Conservation (phyloP, 2,329 filamentous ascomycete species). For the Davidsoniella eucalypti region DNA sequence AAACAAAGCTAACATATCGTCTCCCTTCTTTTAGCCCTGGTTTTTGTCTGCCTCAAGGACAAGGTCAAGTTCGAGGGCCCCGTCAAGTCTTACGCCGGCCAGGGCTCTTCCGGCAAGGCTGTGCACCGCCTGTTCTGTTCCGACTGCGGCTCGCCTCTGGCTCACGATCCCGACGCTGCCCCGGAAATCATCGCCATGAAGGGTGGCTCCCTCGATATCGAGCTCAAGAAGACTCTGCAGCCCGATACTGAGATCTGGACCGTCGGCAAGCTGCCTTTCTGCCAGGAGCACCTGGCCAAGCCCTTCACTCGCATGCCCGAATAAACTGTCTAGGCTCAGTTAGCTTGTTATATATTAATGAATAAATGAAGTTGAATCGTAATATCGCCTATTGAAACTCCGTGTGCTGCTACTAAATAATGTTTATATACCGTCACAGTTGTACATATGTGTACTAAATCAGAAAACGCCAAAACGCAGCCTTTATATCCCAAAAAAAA, state of each 20-base stretch:
- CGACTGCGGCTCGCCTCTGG: slow-evolving; percentile 53
- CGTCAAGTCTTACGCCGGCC: slow-evolving; percentile 45
- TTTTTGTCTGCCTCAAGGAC: slow-evolving; percentile 49
- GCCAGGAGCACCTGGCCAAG: slow-evolving; percentile 46
- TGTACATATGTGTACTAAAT: not conserved
- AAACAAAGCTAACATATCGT: not conserved
- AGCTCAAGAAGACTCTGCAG: slow-evolving; percentile 52
- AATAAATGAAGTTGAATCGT: not conserved
- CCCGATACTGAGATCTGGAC: slow-evolving; percentile 58
- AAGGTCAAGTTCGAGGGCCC: slow-evolving; percentile 47
- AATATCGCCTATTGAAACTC: not conserved
- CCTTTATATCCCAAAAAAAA: no score
- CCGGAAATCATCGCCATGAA: slow-evolving; percentile 54
- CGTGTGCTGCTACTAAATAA: no score
- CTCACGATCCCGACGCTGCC: slow-evolving; percentile 54
- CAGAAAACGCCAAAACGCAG: no score
- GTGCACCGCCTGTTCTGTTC: slow-evolving; percentile 55
- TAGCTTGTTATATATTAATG: not conserved
- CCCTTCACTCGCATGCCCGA: slow-evolving; percentile 48
- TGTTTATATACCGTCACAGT: no score
- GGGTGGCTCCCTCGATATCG: slow-evolving; percentile 44
- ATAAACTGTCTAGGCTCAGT: slow-evolving; percentile 20
- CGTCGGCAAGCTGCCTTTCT: slow-evolving; percentile 51
- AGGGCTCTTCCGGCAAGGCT: slow-evolving; percentile 41
- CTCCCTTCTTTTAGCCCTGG: slow-evolving; percentile 32